Percentiles rank a stretch among this genome's conserved stretches.
phyloP scores from a whole-genome alignment of 192 early-diverging fungal species.

The Lobosporangium transversale region DNA sequence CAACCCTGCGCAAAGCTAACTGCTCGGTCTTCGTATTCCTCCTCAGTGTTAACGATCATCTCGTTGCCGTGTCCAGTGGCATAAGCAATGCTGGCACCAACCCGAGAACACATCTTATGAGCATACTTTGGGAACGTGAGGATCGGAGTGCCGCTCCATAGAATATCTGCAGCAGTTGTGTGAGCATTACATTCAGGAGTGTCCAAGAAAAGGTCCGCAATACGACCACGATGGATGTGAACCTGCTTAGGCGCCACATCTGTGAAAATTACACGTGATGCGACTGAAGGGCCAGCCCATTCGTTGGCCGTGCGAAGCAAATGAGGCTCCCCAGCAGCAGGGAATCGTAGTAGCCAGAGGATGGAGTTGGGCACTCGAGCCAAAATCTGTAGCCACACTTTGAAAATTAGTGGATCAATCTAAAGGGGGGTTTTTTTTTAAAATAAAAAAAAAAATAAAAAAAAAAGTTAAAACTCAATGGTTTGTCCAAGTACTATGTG shows the following conservation, averaged over 20 bases:
- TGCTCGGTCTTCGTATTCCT: conserved; percentile 74
- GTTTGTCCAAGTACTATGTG: neutral
- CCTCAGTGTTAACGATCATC: conserved; percentile 72
- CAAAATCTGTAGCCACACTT: conserved; percentile 86
- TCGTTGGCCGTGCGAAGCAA: conserved; percentile 74
- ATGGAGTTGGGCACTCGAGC: conserved; percentile 83
- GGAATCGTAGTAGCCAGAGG: conserved; percentile 93
- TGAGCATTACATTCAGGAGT: conserved; percentile 98
- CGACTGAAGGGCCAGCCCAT: conserved; percentile 81
- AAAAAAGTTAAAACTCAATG: neutral
- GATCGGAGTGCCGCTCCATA: conserved; percentile 95
- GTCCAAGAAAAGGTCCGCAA: conserved; percentile 93
- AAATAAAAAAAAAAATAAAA: neutral
- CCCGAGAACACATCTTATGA: conserved; percentile 93
- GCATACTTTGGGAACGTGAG: conserved; percentile 87
- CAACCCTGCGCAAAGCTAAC: conserved; percentile 67
- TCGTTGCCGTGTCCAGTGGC: conserved; percentile 79
- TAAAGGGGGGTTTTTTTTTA: conserved; percentile 12
- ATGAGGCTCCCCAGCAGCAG: conserved; percentile 85
- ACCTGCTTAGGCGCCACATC: conserved; percentile 86
- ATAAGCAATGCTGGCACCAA: conserved; percentile 85
- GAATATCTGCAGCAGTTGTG: conserved; percentile 93
- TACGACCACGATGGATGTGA: conserved; percentile 91
- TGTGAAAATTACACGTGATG: conserved; percentile 85
- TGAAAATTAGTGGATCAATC: conserved; percentile 90